Percentiles rank a stretch among this genome's conserved stretches.
Evolutionary conservation across 1,284 basidiomycete species (phyloP).

Genomic region (Cutaneotrichosporon daszewskae): DNA sequence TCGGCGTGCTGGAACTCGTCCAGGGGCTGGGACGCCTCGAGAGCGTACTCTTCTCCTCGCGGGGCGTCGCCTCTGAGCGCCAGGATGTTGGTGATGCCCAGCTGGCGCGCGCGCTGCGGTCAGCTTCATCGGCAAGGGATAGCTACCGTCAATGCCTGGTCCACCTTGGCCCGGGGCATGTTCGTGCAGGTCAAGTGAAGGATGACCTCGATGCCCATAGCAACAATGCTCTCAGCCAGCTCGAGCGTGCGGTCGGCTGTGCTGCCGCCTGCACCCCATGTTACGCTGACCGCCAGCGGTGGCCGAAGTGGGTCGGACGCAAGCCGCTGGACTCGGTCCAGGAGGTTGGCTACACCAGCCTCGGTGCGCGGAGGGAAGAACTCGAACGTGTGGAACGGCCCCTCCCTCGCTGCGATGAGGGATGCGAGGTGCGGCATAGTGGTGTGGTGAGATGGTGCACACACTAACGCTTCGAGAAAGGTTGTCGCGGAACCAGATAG

Average conservation of each 20-base stretch:
- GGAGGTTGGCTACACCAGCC: constrained; percentile 81
- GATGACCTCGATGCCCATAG: constrained; percentile 60
- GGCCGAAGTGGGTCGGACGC: constrained; percentile 50
- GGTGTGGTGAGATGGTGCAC: background rate
- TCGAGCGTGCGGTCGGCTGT: constrained; percentile 85
- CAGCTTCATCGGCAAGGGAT: background rate
- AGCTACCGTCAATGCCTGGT: constrained; percentile 69
- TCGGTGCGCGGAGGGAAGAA: constrained; percentile 95
- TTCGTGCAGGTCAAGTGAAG: constrained; percentile 98
- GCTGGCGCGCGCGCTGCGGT: constrained; percentile 65
- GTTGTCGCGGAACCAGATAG: too few species aligned
- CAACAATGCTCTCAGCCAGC: constrained; percentile 62
- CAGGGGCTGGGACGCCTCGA: constrained; percentile 47
- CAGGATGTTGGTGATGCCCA: constrained; percentile 84
- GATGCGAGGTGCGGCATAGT: constrained; percentile 16
- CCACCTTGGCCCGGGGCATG: constrained; percentile 82
- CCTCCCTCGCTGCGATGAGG: constrained; percentile 6
- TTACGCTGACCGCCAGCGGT: constrained; percentile 78
- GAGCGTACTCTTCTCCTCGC: constrained; percentile 86
- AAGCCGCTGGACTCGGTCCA: constrained; percentile 71
- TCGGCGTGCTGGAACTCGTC: constrained; percentile 86
- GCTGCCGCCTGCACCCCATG: constrained; percentile 95
- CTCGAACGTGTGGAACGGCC: constrained; percentile 79
- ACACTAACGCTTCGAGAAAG: too few species aligned
- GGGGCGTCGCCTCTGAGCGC: constrained; percentile 93